A percentile compares a stretch with the other conserved stretches of the same genome.
phyloP scores from a whole-genome alignment of 2,329 filamentous ascomycete species.

The Pestalotiopsis sp. region DNA sequence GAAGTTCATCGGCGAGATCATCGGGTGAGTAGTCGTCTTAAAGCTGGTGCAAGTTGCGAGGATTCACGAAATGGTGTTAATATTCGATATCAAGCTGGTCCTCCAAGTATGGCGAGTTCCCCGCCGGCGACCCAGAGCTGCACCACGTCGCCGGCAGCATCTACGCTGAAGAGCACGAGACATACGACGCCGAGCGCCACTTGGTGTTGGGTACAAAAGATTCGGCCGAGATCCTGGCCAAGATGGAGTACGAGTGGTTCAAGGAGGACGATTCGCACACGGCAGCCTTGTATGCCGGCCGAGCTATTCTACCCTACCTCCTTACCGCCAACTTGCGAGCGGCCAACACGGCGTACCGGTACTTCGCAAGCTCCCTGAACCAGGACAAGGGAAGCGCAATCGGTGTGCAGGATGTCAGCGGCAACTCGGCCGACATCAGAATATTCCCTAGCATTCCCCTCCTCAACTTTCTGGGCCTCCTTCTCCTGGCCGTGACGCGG shows the following conservation, averaged over 20 bases:
- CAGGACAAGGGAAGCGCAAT: constrained; percentile 55
- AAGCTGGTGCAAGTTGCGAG: too few relatives aligned
- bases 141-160: constrained; percentile 89
- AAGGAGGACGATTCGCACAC: constrained; percentile 84
- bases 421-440: constrained; percentile 70
- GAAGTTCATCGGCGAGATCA: constrained; percentile 85
- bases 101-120: constrained; percentile 79
- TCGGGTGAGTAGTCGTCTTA: constrained; percentile 55
- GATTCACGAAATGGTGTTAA: background rate
- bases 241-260: constrained; percentile 94
- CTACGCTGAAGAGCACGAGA: constrained; percentile 90
- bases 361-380: constrained; percentile 70
- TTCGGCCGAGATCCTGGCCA: constrained; percentile 77
- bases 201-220: constrained; percentile 86
- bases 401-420: constrained; percentile 80
- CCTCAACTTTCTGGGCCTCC: constrained; percentile 87
- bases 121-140: constrained; percentile 89
- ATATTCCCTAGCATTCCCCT: constrained; percentile 92
- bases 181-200: constrained; percentile 92
- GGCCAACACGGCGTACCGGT: constrained; percentile 78
- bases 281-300: constrained; percentile 81
- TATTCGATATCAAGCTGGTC: constrained; percentile 68
- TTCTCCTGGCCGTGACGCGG: constrained; percentile 82
- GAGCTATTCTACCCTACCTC: constrained; percentile 88
- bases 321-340: constrained; percentile 87